Percentiles rank a stretch among this genome's conserved stretches.
Evolutionary conservation across 164 flowering plant genomes (phyloP).

Genomic region (Chimonanthus salicifolius): DNA sequence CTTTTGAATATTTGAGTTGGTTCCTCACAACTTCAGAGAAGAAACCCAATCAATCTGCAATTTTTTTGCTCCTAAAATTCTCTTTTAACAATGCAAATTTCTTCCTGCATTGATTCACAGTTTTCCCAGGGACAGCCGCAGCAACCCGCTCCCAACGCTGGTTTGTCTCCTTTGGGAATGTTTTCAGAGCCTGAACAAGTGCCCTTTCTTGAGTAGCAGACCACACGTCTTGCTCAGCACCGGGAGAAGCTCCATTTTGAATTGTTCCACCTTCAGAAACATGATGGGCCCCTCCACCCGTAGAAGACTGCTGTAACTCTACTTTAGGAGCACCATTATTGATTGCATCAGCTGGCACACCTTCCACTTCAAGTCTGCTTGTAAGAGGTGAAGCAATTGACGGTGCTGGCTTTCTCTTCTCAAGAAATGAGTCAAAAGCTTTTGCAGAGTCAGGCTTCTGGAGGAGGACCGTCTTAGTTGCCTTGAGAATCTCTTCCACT

Average conservation of each 20-base stretch:
- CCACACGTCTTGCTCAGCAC: slow-evolving; percentile 71
- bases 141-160: slow-evolving; percentile 86
- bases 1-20: not conserved
- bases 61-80: slow-evolving; percentile 78
- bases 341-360: slow-evolving; percentile 10
- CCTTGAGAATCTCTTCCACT: slow-evolving; percentile 86
- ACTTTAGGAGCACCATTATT: slow-evolving; percentile 8
- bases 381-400: slow-evolving; percentile 75
- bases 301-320: slow-evolving; percentile 26
- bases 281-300: slow-evolving; percentile 17
- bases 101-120: slow-evolving; percentile 59
- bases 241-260: slow-evolving; percentile 32
- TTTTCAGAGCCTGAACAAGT: slow-evolving; percentile 50
- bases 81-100: slow-evolving; percentile 70
- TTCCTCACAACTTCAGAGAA: not conserved
- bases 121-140: slow-evolving; percentile 91
- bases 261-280: slow-evolving; percentile 17
- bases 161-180: slow-evolving; percentile 46
- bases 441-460: slow-evolving; percentile 88
- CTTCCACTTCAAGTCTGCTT: slow-evolving; percentile 60
- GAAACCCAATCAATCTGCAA: slow-evolving; percentile 10
- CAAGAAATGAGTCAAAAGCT: slow-evolving; percentile 91
- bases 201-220: slow-evolving; percentile 54
- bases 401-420: slow-evolving; percentile 76
- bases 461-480: slow-evolving; percentile 89